Evolutionary conservation across 257 asterid species (phyloP), one percentile per base, ranked within the genome.

Genomic region (Eustoma russellianum): DNA sequence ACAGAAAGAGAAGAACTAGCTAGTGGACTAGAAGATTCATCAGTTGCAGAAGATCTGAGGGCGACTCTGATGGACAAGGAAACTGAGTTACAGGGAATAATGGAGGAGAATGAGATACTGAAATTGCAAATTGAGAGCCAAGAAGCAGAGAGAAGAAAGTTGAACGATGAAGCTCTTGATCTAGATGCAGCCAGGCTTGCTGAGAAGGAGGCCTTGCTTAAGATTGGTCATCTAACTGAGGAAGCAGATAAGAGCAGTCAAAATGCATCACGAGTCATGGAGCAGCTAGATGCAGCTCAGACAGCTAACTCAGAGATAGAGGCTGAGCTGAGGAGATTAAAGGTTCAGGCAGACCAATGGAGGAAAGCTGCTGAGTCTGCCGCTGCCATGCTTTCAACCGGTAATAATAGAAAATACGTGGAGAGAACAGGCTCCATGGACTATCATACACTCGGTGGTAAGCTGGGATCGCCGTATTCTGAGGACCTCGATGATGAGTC

Each of bases 351-450:
- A 0, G 98, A 88, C 65, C 98, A 92, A 59, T 92, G 97, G 97
- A 82, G 97, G 65, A 92, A 92, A 65, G 97, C 98, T 9, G 97
- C 98, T 0, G 95, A 87, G 73, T 90, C 92, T 0, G 97, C 98
- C 41, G 79, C 94, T 2, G 68, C 93, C 15, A 92, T 92, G 74
- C 94, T 91, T 61, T 72, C 93, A 11, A 61, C 66, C 2, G 93
- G 81, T 11, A 79, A 71, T 38, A 77, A 73, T 7, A 84, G 82
- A 52, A 89, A 85, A 46, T 64, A 68, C 41, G 79, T 76, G 1
- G 83, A 83, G 35, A 83, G 84, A 50, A 74, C 79, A 6, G 78
- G 85, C 8, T 75, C 85, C 8, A 53, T 85, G 33, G 92, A 75
- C 50, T 83, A 82, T 62, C 73, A 78, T 38, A 74, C 82, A 0